Percentiles rank a stretch among this genome's conserved stretches.
These are phyloP conservation scores for Wallacemonas collosoma DNA, from an alignment of 208 protist species.

Conservation along the genomic window DNA sequence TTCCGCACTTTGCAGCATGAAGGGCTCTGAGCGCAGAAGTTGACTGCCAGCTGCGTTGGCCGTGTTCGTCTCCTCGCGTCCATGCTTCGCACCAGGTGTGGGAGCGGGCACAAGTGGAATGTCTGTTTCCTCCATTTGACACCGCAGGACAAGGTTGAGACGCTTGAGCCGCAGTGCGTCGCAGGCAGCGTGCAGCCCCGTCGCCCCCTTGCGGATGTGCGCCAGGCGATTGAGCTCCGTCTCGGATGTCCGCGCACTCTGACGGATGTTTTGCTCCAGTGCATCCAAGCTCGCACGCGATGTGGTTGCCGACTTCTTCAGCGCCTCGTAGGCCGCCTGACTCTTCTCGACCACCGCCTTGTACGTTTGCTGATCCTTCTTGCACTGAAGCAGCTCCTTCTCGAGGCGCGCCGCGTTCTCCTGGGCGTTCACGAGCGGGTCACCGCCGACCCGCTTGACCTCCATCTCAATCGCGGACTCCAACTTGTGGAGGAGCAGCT, in stretches of 20 bases:
- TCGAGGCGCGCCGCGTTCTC: constrained; percentile 38
- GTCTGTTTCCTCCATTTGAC: constrained; percentile 86
- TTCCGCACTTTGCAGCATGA: constrained; percentile 35
- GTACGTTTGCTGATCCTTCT: constrained; percentile 62
- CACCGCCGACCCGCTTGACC: constrained; percentile 49
- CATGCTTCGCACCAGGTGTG: constrained; percentile 45
- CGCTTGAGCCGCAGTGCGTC: constrained; percentile 81
- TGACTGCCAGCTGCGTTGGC: constrained; percentile 3
- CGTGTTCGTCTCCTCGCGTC: constrained; percentile 25
- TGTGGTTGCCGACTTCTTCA: constrained; percentile 37
- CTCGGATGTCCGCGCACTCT: constrained; percentile 50
- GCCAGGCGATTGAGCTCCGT: constrained; percentile 57
- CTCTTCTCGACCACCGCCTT: constrained; percentile 49
- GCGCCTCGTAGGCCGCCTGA: constrained; percentile 45
- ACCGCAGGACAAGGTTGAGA: constrained; percentile 72
- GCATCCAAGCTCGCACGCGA: constrained; percentile 48
- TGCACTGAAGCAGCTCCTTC: constrained; percentile 58
- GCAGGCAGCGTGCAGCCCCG: constrained; percentile 73
- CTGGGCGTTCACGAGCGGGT: constrained; percentile 40
- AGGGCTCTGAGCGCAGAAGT: constrained; percentile 61
- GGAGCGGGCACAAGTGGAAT: constrained; percentile 52
- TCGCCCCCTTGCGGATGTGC: constrained; percentile 65
- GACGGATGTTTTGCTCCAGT: constrained; percentile 68
- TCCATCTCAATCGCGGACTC: constrained; percentile 79
- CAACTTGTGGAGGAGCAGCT: constrained; percentile 74